phyloP scores from a whole-genome alignment of 768 basidiomycete species.

The Hygrophoropsis aurantiaca region DNA sequence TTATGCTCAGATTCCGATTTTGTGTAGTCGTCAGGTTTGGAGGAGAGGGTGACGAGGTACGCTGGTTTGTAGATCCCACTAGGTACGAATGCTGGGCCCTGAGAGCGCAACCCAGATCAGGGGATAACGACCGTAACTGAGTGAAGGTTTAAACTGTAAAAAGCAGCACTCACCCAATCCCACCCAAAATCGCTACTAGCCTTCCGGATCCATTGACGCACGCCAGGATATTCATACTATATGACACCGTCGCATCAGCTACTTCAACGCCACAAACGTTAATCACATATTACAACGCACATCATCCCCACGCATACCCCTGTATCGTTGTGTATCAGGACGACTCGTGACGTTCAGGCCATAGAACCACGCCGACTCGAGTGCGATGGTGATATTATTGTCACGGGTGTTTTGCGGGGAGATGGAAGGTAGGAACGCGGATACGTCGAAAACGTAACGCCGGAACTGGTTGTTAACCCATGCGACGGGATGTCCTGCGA shows the following conservation, averaged over 20 bases:
- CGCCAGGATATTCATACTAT: conserved; percentile 51
- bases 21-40: too few relatives aligned
- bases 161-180: conserved; percentile 48
- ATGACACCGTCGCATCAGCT: neutral
- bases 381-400: conserved; percentile 47
- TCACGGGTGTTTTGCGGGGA: conserved; percentile 31
- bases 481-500: conserved; percentile 51
- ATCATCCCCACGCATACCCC: conserved; percentile 19
- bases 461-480: conserved; percentile 61
- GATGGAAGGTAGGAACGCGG: conserved; percentile 35
- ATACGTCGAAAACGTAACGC: conserved; percentile 54
- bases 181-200: conserved; percentile 57
- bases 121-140: too few relatives aligned
- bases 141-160: neutral
- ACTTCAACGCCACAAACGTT: conserved; percentile 27
- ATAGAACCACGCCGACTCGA: conserved; percentile 56
- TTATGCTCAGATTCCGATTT: conserved; percentile 22
- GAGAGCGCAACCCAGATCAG: neutral
- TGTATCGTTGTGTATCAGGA: conserved; percentile 49
- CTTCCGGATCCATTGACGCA: conserved; percentile 51
- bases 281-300: conserved; percentile 15
- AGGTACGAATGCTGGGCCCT: conserved; percentile 61
- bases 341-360: conserved; percentile 51
- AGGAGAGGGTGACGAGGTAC: conserved; percentile 45
- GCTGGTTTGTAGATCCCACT: conserved; percentile 56